phyloP scores from a whole-genome alignment of 192 early-diverging fungal genomes.

The Coemansia sp. region DNA sequence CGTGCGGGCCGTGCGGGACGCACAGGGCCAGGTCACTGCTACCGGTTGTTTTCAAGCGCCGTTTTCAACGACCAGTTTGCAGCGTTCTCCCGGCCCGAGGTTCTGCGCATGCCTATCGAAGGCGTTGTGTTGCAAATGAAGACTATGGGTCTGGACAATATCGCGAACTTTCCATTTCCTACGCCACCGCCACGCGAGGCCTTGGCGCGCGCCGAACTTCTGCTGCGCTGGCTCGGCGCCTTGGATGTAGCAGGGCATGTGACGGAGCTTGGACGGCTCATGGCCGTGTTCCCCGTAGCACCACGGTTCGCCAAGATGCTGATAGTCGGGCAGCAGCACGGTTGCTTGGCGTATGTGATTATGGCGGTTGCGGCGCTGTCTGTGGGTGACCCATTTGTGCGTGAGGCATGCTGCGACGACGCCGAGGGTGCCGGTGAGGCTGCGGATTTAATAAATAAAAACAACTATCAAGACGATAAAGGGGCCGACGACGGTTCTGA shows the following conservation, averaged over 20 bases:
- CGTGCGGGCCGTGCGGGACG: conserved; percentile 96
- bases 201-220: conserved; percentile 76
- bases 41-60: conserved; percentile 88
- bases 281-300: conserved; percentile 87
- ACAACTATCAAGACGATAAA: conserved; percentile 54
- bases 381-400: conserved; percentile 91
- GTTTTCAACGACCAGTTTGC: conserved; percentile 90
- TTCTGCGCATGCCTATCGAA: conserved; percentile 91
- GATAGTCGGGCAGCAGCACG: conserved; percentile 82
- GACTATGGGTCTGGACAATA: conserved; percentile 92
- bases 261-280: conserved; percentile 80
- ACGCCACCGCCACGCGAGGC: conserved; percentile 80
- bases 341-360: conserved; percentile 83
- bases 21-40: conserved; percentile 95
- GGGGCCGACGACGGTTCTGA: conserved; percentile 54
- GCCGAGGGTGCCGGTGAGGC: conserved; percentile 28
- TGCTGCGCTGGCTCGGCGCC: conserved; percentile 76
- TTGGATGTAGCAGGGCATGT: conserved; percentile 65
- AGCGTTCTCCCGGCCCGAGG: conserved; percentile 85
- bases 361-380: conserved; percentile 89
- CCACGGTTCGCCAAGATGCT: conserved; percentile 84
- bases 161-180: conserved; percentile 96
- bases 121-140: conserved; percentile 98
- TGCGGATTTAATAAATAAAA: conserved; percentile 44
- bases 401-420: conserved; percentile 64